phyloP scores from a whole-genome alignment of 108 stramenopile genomes.

The Cyclotella distinguenda region DNA sequence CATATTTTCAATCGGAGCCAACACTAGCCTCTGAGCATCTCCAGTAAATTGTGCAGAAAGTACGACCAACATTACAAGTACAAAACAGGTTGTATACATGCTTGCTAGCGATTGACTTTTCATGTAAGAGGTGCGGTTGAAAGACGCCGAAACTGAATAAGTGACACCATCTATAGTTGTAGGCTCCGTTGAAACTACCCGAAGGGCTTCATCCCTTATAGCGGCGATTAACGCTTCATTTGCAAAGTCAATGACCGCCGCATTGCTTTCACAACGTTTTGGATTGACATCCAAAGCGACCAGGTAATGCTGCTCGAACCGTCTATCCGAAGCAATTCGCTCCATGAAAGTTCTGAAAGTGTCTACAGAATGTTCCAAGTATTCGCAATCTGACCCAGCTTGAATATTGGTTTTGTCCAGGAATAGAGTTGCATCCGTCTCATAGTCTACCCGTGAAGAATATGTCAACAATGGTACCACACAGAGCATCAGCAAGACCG shows the following conservation, averaged over 20 bases:
- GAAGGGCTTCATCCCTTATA: conserved; percentile 21
- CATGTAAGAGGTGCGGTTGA: conserved; percentile 41
- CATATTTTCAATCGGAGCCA: conserved; percentile 74
- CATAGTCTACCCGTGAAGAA: conserved; percentile 39
- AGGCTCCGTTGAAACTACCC: conserved; percentile 32
- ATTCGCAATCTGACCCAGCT: conserved; percentile 37
- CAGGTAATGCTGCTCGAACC: conserved; percentile 29
- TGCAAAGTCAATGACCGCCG: conserved; percentile 17
- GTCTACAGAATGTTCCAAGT: conserved; percentile 22
- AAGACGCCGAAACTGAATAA: conserved; percentile 47
- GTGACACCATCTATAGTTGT: conserved; percentile 11
- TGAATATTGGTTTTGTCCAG: conserved; percentile 35
- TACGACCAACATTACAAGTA: conserved; percentile 55
- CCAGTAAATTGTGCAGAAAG: conserved; percentile 57
- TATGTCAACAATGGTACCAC: conserved; percentile 58
- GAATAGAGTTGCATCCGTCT: conserved; percentile 31
- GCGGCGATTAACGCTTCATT: conserved; percentile 10
- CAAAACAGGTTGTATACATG: conserved; percentile 63
- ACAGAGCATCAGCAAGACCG: conserved; percentile 62
- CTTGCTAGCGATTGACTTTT: conserved; percentile 37
- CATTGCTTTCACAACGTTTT: conserved; percentile 25
- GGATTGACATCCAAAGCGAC: conserved; percentile 39
- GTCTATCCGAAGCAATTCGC: conserved; percentile 17
- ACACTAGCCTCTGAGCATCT: conserved; percentile 72
- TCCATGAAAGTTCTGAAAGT: conserved; percentile 47